Percentiles rank a stretch among this genome's conserved stretches.
phyloP scores from a whole-genome alignment of 2,329 filamentous ascomycete species.

The Talaromyces marneffei region DNA sequence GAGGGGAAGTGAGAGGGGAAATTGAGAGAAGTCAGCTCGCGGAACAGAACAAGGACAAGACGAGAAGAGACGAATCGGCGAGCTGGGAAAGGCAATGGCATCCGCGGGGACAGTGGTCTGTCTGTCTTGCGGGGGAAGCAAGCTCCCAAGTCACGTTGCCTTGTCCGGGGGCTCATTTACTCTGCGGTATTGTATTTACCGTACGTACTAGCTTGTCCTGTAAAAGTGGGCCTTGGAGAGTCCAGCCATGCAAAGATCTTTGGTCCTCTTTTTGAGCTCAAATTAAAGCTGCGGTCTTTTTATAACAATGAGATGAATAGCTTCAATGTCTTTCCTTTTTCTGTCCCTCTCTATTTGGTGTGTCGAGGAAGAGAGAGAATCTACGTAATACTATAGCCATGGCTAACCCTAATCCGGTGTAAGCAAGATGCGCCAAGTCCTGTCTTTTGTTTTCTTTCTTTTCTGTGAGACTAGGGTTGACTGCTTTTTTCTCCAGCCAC shows the following conservation, averaged over 20 bases:
- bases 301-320: not conserved
- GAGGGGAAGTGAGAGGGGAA: constrained; percentile 14
- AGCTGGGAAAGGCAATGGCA: constrained; percentile 2
- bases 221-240: not conserved
- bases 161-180: not conserved
- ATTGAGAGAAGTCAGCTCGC: constrained; percentile 2
- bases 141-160: not conserved
- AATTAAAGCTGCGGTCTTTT: not conserved
- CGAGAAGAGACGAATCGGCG: not conserved
- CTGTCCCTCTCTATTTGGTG: not conserved
- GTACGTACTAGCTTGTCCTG: not conserved
- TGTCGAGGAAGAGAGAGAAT: not conserved
- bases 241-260: not conserved
- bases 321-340: not conserved
- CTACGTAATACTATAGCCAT: not conserved
- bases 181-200: not conserved
- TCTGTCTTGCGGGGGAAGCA: constrained; percentile 1
- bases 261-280: not conserved
- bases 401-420: not conserved
- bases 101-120: constrained; percentile 6
- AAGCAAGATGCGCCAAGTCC: not conserved
- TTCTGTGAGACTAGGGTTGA: not conserved
- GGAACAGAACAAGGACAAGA: not conserved
- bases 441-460: no score
- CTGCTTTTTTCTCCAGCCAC: not conserved